Evolutionary conservation across 176 grass and related monocot genomes (phyloP).

Genomic region (Oryza brachyantha): DNA sequence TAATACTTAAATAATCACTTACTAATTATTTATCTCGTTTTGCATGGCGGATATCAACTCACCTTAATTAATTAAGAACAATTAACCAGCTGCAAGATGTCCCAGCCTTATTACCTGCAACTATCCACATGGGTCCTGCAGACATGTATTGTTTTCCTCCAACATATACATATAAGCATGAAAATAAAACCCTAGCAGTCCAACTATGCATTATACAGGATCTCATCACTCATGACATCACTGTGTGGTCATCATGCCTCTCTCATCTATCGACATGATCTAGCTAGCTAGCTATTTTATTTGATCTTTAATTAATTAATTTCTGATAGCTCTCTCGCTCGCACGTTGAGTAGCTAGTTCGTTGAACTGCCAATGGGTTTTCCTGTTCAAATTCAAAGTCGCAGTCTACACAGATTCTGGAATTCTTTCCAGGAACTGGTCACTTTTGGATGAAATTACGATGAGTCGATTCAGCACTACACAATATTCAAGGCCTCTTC

Average conservation of each 20-base stretch:
- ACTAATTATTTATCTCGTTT: too few relatives aligned
- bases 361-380: not conserved
- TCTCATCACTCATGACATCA: constrained; percentile 26
- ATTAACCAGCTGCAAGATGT: not conserved
- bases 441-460: not conserved
- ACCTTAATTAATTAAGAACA: too few relatives aligned
- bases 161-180: too few relatives aligned
- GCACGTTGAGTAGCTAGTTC: too few relatives aligned
- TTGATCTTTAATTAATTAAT: not conserved
- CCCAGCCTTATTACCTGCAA: not conserved
- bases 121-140: not conserved
- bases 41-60: too few relatives aligned
- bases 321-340: not conserved
- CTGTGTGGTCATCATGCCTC: not conserved
- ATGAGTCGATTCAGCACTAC: not conserved
- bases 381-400: not conserved
- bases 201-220: not conserved
- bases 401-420: not conserved
- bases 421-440: not conserved
- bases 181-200: constrained; percentile 6
- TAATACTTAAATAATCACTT: too few relatives aligned
- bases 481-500: too few relatives aligned
- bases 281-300: too few relatives aligned
- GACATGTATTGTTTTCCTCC: not conserved
- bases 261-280: not conserved